Base-by-base conservation (phyloP, 2,329 filamentous ascomycete species). In the Alternaria viburni region DNA sequence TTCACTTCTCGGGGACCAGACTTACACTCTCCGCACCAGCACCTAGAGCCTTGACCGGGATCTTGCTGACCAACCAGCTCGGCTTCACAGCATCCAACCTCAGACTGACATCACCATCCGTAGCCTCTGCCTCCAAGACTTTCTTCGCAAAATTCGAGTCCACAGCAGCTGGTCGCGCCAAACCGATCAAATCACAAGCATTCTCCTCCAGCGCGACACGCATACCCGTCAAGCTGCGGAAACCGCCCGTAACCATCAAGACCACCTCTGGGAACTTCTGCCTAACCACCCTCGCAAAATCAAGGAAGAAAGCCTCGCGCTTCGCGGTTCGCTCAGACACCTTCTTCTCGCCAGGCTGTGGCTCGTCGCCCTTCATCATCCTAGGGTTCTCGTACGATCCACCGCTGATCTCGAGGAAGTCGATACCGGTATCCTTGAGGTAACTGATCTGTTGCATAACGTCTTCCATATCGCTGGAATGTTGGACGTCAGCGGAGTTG, bases 351-450 rank as follows among this genome's bases (percentile, higher is more conserved):
- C 49, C 49, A 2, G 49, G 28, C 17, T 11, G n/a, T 44, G 58
- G 13, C 21, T 54, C 44, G 41, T 26, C 59, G 62, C 61, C n/a
- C 36, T 51, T 50, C 41, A 51, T 51, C 49, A 51, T 51, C 12
- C 49, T 51, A 19, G 59, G 59, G 54, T 70, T 58, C 21, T 67
- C 65, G 57, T 56, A 65, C 4, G 69, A 86, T 0, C 90, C 90
- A 0, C 90, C 90, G 17, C 85, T 88, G 25, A 92, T 84, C 76
- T 93, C 90, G 2, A 92, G 78, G 67, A 91, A 91, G 76, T 92
- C 90, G 2, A 92, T 78, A 6, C 80, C 86, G 43, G 81, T 82
- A 6, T 78, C 79, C 0, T 77, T 76, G 5, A 89, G 83, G 17
- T 81, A 72, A n/a, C 80, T 76, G 10, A 90, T 81, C 71, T 91